Percentiles rank a stretch among this genome's conserved stretches.
Evolutionary conservation across 2,329 filamentous ascomycete genomes (phyloP).

Genomic region (Dothidotthia symphoricarpi): DNA sequence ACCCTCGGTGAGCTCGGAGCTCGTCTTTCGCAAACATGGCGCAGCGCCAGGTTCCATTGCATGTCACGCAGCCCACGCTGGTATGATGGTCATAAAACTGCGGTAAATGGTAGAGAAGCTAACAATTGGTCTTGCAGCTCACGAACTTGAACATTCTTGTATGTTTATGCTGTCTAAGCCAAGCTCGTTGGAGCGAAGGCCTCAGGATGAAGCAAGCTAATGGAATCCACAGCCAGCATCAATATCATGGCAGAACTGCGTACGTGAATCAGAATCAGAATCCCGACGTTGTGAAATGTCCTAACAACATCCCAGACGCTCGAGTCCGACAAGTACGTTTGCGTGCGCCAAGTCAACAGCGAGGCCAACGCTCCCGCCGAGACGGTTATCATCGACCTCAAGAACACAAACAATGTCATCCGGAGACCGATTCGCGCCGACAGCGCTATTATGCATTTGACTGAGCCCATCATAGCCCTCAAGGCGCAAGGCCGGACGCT

Average conservation of each 20-base stretch:
- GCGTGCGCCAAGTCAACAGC: slow-evolving; percentile 85
- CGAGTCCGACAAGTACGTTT: slow-evolving; percentile 96
- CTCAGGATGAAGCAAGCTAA: slow-evolving; percentile 30
- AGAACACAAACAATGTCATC: slow-evolving; percentile 94
- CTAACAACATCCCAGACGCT: slow-evolving; percentile 65
- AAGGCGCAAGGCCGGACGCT: slow-evolving; percentile 92
- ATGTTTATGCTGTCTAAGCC: slow-evolving; percentile 26
- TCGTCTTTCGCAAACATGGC: slow-evolving; percentile 53
- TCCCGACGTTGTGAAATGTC: slow-evolving; percentile 6
- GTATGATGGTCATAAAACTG: slow-evolving; percentile 43
- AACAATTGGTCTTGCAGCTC: slow-evolving; percentile 40
- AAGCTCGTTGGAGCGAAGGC: slow-evolving; percentile 14
- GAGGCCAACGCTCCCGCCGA: slow-evolving; percentile 80
- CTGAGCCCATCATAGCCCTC: slow-evolving; percentile 90
- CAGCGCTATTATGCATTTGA: slow-evolving; percentile 99
- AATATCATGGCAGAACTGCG: slow-evolving; percentile 86
- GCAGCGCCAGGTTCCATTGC: slow-evolving; percentile 83
- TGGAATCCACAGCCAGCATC: slow-evolving; percentile 56
- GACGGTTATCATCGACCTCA: slow-evolving; percentile 96
- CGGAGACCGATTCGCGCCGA: slow-evolving; percentile 96
- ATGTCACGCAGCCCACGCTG: slow-evolving; percentile 76
- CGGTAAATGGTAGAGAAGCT: slow-evolving; percentile 18
- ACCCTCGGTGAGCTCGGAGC: slow-evolving; percentile 41
- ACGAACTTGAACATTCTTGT: slow-evolving; percentile 51
- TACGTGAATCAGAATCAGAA: slow-evolving; percentile 49